These are phyloP conservation scores for Dactylorhiza incarnata DNA, from an alignment of 106 monocot genomes.

Conservation along the genomic window DNA sequence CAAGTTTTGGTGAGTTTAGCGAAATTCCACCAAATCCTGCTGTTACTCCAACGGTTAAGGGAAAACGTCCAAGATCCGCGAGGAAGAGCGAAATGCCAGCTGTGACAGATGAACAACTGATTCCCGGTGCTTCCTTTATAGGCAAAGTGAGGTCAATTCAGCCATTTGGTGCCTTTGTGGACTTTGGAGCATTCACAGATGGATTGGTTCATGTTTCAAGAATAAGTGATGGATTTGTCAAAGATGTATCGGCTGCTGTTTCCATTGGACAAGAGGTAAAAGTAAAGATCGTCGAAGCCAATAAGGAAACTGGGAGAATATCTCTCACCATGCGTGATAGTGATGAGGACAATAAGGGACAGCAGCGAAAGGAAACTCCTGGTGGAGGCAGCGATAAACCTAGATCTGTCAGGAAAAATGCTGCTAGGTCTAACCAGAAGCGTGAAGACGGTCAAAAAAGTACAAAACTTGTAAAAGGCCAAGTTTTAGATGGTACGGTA, in stretches of 20 bases:
- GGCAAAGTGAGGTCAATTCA: conserved; percentile 96
- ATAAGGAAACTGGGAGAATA: conserved; percentile 71
- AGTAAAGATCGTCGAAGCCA: conserved; percentile 68
- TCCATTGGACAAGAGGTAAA: conserved; percentile 87
- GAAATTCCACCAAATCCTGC: conserved; percentile 18
- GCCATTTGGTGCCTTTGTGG: conserved; percentile 90
- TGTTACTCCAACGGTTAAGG: conserved; percentile 17
- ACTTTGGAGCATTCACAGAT: conserved; percentile 88
- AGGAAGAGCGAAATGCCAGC: conserved; percentile 81
- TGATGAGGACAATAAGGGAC: conserved; percentile 35
- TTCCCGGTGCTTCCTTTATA: conserved; percentile 71
- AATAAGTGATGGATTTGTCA: conserved; percentile 76
- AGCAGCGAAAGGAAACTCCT: conserved; percentile 32
- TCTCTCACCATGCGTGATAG: conserved; percentile 76
- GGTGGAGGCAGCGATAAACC: conserved; percentile 38
- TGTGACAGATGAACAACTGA: conserved; percentile 70
- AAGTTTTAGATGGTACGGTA: conserved; percentile 57
- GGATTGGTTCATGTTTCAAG: conserved; percentile 89
- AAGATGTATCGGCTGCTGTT: conserved; percentile 62
- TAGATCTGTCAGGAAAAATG: conserved; percentile 35
- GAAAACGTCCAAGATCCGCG: conserved; percentile 36
- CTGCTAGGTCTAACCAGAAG: conserved; percentile 29
- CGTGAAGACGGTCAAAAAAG: conserved; percentile 30
- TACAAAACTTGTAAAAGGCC: conserved; percentile 50
- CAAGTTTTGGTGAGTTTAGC: conserved; percentile 23